These are phyloP conservation scores for Cruciata laevipes DNA, from an alignment of 257 asterid species.

Conservation along the genomic window DNA sequence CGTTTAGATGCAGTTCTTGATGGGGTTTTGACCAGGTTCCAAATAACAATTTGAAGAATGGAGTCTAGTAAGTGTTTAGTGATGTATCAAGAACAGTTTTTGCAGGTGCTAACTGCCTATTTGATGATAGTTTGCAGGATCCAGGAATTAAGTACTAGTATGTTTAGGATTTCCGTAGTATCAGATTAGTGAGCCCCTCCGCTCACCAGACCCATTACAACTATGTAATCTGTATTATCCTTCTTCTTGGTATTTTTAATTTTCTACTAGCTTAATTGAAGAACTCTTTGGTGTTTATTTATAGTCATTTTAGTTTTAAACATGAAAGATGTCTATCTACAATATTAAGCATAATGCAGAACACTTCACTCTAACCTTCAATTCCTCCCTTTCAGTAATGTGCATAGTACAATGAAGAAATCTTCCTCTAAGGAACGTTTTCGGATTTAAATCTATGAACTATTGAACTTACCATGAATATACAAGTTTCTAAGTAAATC, in stretches of 20 bases:
- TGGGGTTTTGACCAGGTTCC: no score
- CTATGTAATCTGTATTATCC: not conserved
- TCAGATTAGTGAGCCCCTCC: slow-evolving; percentile 1
- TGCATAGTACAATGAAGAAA: no score
- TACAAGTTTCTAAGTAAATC: slow-evolving; percentile 21
- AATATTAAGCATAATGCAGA: not conserved
- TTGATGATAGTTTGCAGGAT: slow-evolving; percentile 1
- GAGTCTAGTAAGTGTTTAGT: slow-evolving; percentile 12
- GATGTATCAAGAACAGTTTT: slow-evolving; percentile 12
- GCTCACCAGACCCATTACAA: slow-evolving; percentile 4
- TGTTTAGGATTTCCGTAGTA: not conserved
- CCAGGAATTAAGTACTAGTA: not conserved
- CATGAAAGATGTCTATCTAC: not conserved
- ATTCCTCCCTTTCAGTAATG: no score
- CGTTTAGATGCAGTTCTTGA: slow-evolving; percentile 21
- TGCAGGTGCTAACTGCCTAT: slow-evolving; percentile 10
- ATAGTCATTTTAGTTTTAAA: not conserved
- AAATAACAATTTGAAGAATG: no score
- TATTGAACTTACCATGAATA: slow-evolving; percentile 5
- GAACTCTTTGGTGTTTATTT: not conserved
- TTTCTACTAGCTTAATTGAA: not conserved
- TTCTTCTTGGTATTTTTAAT: not conserved
- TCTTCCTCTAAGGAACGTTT: not conserved
- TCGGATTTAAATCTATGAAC: not conserved
- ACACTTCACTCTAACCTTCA: not conserved